Conservation (phyloP, 2,329 filamentous ascomycete species). For the Aspergillus jensenii region DNA sequence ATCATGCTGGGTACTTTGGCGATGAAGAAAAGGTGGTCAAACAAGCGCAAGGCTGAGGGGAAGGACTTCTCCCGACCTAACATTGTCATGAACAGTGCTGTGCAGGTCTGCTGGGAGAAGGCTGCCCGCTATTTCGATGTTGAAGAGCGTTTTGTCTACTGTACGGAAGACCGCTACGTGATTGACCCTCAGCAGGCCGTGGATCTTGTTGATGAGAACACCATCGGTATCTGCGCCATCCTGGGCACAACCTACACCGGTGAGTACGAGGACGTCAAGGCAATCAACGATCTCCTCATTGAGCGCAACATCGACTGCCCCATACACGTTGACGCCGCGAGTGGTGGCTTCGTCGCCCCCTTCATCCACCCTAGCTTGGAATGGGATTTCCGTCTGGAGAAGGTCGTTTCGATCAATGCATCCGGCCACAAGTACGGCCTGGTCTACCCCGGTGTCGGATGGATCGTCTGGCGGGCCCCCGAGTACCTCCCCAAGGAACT, state of each 20-base stretch:
- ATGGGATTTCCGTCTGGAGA: slow-evolving; percentile 90
- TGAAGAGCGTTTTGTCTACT: slow-evolving; percentile 77
- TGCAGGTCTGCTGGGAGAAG: slow-evolving; percentile 98
- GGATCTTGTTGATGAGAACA: slow-evolving; percentile 65
- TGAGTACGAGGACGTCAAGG: slow-evolving; percentile 92
- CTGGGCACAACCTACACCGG: slow-evolving; percentile 93
- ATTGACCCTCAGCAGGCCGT: slow-evolving; percentile 65
- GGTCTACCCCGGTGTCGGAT: slow-evolving; percentile 89
- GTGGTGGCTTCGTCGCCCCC: slow-evolving; percentile 87
- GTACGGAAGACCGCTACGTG: slow-evolving; percentile 60
- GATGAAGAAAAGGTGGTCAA: slow-evolving; percentile 95
- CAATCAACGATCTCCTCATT: slow-evolving; percentile 81
- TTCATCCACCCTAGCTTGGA: slow-evolving; percentile 80
- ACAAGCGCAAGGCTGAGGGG: slow-evolving; percentile 77
- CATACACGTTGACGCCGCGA: slow-evolving; percentile 92
- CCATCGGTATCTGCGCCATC: slow-evolving; percentile 89
- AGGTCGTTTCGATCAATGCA: slow-evolving; percentile 90
- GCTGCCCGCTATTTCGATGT: slow-evolving; percentile 86
- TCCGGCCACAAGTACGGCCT: slow-evolving; percentile 85
- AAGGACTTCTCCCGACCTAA: slow-evolving; percentile 81
- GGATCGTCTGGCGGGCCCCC: slow-evolving; percentile 84
- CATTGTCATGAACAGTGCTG: slow-evolving; percentile 92
- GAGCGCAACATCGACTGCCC: slow-evolving; percentile 74
- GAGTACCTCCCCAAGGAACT: slow-evolving; percentile 86
- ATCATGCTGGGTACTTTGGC: slow-evolving; percentile 62